phyloP scores from a whole-genome alignment of 768 basidiomycete species.

The Lactarius hengduanensis region DNA sequence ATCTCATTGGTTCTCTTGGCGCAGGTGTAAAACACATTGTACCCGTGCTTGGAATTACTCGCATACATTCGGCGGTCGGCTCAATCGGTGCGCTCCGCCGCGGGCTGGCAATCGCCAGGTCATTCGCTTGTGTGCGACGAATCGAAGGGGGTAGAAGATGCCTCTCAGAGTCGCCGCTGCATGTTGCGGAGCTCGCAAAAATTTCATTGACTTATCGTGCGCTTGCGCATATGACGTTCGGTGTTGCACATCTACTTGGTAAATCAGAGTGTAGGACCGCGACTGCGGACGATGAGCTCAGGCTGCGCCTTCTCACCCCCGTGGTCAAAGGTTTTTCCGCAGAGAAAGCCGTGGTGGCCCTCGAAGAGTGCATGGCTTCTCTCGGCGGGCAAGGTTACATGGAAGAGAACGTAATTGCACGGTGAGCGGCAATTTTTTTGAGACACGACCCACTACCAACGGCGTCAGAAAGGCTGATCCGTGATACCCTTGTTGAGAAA shows the following conservation, averaged over 20 bases:
- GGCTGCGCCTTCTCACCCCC: conserved; percentile 66
- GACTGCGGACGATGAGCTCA: conserved; percentile 45
- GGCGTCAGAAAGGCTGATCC: conserved; percentile 44
- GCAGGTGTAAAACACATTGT: conserved; percentile 66
- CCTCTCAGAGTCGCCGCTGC: conserved; percentile 55
- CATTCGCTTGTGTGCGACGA: conserved; percentile 59
- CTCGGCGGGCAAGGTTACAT: conserved; percentile 81
- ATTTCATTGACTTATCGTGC: conserved; percentile 65
- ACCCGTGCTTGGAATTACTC: conserved; percentile 75
- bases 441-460: neutral
- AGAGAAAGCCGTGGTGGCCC: conserved; percentile 57
- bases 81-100: conserved; percentile 59
- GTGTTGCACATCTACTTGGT: conserved; percentile 57
- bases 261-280: conserved; percentile 57
- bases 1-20: conserved; percentile 57
- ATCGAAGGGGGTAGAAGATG: conserved; percentile 52
- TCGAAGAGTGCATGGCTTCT: conserved; percentile 73
- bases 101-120: conserved; percentile 61
- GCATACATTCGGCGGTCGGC: conserved; percentile 59
- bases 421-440: conserved; percentile 35
- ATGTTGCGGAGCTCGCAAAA: conserved; percentile 62
- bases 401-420: conserved; percentile 74
- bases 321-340: conserved; percentile 69
- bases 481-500: conserved; percentile 72
- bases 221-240: conserved; percentile 61